These are phyloP conservation scores for Furcasterigmium furcatum DNA, from an alignment of 2,329 filamentous ascomycete species.

Conservation along the genomic window DNA sequence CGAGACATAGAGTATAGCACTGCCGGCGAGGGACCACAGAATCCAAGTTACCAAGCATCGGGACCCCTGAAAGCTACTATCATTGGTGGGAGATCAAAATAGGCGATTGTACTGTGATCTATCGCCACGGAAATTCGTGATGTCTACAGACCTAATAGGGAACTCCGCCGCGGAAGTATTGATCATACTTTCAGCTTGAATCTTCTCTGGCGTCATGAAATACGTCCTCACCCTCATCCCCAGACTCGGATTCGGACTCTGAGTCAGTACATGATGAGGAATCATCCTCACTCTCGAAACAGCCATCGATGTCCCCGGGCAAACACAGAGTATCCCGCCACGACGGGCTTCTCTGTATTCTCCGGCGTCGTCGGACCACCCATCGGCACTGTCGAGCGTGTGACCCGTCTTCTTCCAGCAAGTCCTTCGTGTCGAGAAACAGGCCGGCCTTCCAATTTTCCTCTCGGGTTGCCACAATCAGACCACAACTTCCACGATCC, in stretches of 20 bases:
- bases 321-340: neutral
- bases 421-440: neutral
- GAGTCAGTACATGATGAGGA: too few relatives aligned
- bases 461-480: neutral
- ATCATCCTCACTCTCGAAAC: neutral
- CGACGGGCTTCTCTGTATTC: neutral
- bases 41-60: too few relatives aligned
- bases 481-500: neutral
- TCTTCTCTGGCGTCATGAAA: too few relatives aligned
- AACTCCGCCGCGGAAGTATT: too few relatives aligned
- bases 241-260: neutral
- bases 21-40: too few relatives aligned
- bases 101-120: too few relatives aligned
- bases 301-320: neutral
- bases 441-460: neutral
- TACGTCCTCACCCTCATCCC: neutral
- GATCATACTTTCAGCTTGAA: too few relatives aligned
- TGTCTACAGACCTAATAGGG: too few relatives aligned
- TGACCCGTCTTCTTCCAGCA: neutral
- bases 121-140: too few relatives aligned
- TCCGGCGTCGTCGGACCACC: neutral
- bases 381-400: neutral
- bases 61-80: too few relatives aligned
- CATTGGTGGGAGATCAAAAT: too few relatives aligned
- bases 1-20: too few relatives aligned